Evolutionary conservation across 2,329 filamentous ascomycete species (phyloP).

Genomic region (Colletotrichum melonis): DNA sequence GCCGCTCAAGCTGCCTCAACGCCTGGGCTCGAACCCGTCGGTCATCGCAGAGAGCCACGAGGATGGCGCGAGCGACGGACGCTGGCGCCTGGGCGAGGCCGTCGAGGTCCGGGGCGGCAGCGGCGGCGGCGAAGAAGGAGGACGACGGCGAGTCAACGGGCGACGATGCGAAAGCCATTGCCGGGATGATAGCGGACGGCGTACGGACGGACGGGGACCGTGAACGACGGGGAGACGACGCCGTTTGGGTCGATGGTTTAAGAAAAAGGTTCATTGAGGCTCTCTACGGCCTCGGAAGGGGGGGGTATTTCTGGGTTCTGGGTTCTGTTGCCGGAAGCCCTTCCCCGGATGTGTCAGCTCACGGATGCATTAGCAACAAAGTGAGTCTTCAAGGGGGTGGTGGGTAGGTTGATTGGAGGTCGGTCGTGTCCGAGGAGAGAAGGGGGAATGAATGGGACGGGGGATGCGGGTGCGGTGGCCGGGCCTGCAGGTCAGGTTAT

Average conservation of each 20-base stretch:
- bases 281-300: conserved; percentile 6
- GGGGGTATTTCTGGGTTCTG: conserved; percentile 33
- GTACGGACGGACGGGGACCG: neutral
- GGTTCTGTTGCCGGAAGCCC: conserved; percentile 34
- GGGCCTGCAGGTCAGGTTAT: conserved; percentile 1
- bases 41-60: conserved; percentile 36
- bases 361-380: conserved; percentile 32
- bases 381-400: conserved; percentile 28
- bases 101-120: conserved; percentile 22
- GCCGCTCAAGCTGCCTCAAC: conserved; percentile 31
- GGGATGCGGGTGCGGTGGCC: conserved; percentile 18
- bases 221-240: neutral
- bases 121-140: neutral
- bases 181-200: neutral
- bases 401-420: conserved; percentile 19
- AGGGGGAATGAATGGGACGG: conserved; percentile 18
- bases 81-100: conserved; percentile 32
- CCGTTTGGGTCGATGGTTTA: neutral
- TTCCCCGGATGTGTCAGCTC: conserved; percentile 36
- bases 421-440: conserved; percentile 15
- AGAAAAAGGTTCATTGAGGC: conserved; percentile 20
- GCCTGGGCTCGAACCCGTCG: conserved; percentile 23
- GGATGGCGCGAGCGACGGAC: conserved; percentile 31
- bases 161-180: conserved; percentile 19
- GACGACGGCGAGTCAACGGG: conserved; percentile 20